Percentiles rank a stretch among this genome's conserved stretches.
phyloP scores from a whole-genome alignment of 2,329 filamentous ascomycete genomes.

The Metarhizium rileyi region DNA sequence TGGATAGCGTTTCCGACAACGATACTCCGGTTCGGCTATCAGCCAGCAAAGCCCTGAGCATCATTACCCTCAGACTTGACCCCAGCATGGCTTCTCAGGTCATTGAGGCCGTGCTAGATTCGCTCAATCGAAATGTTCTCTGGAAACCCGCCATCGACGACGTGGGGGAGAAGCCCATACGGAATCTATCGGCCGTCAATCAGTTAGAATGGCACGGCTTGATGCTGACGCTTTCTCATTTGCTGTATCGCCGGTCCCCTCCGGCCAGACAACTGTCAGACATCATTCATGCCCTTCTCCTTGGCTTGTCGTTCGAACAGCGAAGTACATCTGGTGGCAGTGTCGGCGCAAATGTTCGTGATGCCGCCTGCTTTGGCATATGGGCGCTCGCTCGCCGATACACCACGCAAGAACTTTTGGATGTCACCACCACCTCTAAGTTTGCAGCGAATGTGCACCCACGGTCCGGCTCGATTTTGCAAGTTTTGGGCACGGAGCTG shows the following conservation, averaged over 20 bases:
- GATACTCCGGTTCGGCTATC: slow-evolving; percentile 87
- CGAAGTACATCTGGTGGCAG: slow-evolving; percentile 76
- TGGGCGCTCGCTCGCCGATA: slow-evolving; percentile 90
- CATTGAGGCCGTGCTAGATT: slow-evolving; percentile 76
- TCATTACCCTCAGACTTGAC: slow-evolving; percentile 73
- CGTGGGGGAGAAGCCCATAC: slow-evolving; percentile 24
- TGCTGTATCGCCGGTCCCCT: slow-evolving; percentile 76
- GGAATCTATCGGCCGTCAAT: slow-evolving; percentile 67
- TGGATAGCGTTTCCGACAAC: slow-evolving; percentile 71
- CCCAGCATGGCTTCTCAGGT: slow-evolving; percentile 76
- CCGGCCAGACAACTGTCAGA: slow-evolving; percentile 59
- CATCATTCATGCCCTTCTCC: slow-evolving; percentile 66
- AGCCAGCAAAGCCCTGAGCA: slow-evolving; percentile 84
- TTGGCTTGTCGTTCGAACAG: slow-evolving; percentile 82
- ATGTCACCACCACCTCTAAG: slow-evolving; percentile 42
- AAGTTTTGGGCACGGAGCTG: slow-evolving; percentile 71
- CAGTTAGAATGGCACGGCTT: slow-evolving; percentile 86
- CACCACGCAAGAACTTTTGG: slow-evolving; percentile 64
- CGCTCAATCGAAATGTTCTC: slow-evolving; percentile 48
- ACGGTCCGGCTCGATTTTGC: slow-evolving; percentile 46
- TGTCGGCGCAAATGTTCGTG: slow-evolving; percentile 80
- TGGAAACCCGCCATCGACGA: slow-evolving; percentile 30
- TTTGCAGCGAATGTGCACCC: slow-evolving; percentile 28
- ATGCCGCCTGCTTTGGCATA: slow-evolving; percentile 92
- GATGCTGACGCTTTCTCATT: slow-evolving; percentile 75